A percentile compares a stretch with the other conserved stretches of the same genome.
Conservation (phyloP, 2,329 filamentous ascomycete genomes). For the Volutella citrinella region DNA sequence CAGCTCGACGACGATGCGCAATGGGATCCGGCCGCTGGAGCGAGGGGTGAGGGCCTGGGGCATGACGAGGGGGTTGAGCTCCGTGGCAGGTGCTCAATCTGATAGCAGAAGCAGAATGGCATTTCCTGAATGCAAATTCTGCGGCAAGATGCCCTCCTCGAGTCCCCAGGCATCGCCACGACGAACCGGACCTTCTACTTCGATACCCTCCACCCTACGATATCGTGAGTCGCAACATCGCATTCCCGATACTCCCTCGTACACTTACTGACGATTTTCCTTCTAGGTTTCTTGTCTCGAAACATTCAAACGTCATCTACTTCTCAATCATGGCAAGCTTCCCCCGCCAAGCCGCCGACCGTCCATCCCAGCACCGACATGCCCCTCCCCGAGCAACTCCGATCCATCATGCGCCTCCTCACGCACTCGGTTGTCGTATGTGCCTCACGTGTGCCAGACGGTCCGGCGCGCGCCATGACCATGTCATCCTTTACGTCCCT, state of each 20-base stretch:
- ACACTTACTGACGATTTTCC: conserved; percentile 8
- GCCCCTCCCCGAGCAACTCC: conserved; percentile 45
- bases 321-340: conserved; percentile 26
- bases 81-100: conserved; percentile 8
- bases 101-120: too few species aligned
- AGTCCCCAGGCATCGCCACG: too few species aligned
- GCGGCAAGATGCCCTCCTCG: too few species aligned
- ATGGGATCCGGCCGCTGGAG: conserved; percentile 17
- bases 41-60: conserved; percentile 12
- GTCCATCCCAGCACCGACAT: conserved; percentile 30
- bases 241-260: neutral
- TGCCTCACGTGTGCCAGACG: conserved; percentile 40
- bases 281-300: conserved; percentile 11
- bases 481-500: conserved; percentile 60
- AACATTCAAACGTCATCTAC: conserved; percentile 15
- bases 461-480: conserved; percentile 49
- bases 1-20: conserved; percentile 19
- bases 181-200: too few species aligned
- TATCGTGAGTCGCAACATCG: conserved; percentile 22
- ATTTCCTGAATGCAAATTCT: too few species aligned
- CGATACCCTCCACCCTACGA: too few species aligned
- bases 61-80: conserved; percentile 17
- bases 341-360: conserved; percentile 30
- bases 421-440: conserved; percentile 55
- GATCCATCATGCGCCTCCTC: conserved; percentile 51